These are phyloP conservation scores for Boletus vermiculosoides DNA, from an alignment of 768 basidiomycete genomes.

Conservation along the genomic window DNA sequence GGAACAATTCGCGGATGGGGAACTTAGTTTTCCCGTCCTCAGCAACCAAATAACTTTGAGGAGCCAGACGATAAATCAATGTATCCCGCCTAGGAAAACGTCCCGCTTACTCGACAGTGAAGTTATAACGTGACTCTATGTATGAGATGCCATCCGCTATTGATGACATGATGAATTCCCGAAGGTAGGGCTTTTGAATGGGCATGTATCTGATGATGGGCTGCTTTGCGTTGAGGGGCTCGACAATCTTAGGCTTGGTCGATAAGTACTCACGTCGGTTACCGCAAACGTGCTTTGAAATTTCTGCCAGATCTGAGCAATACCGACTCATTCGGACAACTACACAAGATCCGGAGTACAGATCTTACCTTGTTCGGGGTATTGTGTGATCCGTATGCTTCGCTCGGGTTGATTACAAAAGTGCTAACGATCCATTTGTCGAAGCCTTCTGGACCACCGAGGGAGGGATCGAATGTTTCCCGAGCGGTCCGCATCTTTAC, in stretches of 20 bases:
- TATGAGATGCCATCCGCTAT: slow-evolving; percentile 48
- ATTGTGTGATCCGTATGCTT: slow-evolving; percentile 45
- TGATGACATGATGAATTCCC: slow-evolving; percentile 38
- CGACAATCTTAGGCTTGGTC: background rate
- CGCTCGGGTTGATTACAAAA: slow-evolving; percentile 42
- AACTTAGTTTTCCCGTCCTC: slow-evolving; percentile 38
- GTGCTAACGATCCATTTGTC: slow-evolving; percentile 40
- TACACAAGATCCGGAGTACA: background rate
- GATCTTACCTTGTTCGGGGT: slow-evolving; percentile 37
- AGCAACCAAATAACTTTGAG: slow-evolving; percentile 39
- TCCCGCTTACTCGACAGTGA: slow-evolving; percentile 34
- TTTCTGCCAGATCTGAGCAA: slow-evolving; percentile 23
- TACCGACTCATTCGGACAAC: background rate
- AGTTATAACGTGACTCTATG: slow-evolving; percentile 42
- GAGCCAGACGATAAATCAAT: background rate
- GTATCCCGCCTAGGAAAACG: background rate
- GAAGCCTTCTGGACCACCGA: slow-evolving; percentile 42
- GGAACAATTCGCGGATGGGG: slow-evolving; percentile 38
- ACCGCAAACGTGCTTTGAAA: slow-evolving; percentile 18
- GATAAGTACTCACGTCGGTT: slow-evolving; percentile 20
- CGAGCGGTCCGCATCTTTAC: slow-evolving; percentile 37
- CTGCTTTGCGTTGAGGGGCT: slow-evolving; percentile 13
- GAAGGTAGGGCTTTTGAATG: slow-evolving; percentile 16
- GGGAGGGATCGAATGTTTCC: slow-evolving; percentile 30
- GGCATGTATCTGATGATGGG: slow-evolving; percentile 28